Evolutionary conservation across 345 rosid species (phyloP), one percentile per base, ranked within the genome.

Genomic region (Pistacia vera): DNA sequence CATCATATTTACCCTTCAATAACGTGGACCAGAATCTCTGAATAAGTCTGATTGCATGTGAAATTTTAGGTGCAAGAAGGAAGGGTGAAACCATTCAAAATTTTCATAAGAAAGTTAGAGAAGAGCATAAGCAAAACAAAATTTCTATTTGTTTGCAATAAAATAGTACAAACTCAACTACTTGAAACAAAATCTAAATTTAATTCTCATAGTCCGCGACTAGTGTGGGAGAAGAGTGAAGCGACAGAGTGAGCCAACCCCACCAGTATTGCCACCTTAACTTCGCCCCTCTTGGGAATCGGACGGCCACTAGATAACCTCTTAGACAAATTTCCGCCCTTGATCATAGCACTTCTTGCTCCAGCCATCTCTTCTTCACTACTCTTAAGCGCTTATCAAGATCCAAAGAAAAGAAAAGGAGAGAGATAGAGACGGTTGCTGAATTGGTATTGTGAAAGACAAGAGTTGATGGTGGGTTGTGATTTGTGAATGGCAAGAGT

Each of bases 281-380:
- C 90, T 68, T 82, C 87, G 2, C 97, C 95, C 83, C 97, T 88
- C 85, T 86, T 89, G 1, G 97, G 97, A 16, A 89, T 83, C 74
- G 76, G 88, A 76, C 97, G 93, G 83, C 88, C 56, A n/a, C 51
- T 57, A 16, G 72, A 7, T 12, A 75, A 66, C 74, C 85, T 74
- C 71, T 70, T 73, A 13, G 83, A 71, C 38, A 77, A 68, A 75
- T 72, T 65, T 70, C 85, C 78, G 10, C 81, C 79, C 57, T 71
- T 76, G 78, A 66, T 83, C 77, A 51, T 63, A 18, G 2, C 57
- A 59, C 78, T 79, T 44, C 85, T 75, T 49, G 79, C 79, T 3
- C 83, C 79, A 48, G 64, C 86, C 97, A 90, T 88, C 28, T 41
- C 46, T 41, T 41, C 46, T 41, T 41, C 8, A 8, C 8, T 5